Evolutionary conservation across 371 early-diverging fungal species (phyloP).

Genomic region (Rhizopus arrhizus): DNA sequence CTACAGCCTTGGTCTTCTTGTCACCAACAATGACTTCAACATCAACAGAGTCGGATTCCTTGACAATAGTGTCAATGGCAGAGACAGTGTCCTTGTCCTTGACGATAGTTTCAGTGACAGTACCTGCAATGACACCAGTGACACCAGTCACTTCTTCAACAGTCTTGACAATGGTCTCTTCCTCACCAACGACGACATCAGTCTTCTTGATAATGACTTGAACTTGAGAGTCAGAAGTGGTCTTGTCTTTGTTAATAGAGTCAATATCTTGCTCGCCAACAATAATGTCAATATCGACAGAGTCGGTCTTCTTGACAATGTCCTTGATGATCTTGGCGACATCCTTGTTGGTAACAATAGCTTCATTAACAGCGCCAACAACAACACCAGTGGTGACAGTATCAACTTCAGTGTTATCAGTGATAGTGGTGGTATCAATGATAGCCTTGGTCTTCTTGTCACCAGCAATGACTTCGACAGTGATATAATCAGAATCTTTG

Average conservation of each 20-base stretch:
- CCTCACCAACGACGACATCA: not conserved
- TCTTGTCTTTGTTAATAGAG: not conserved
- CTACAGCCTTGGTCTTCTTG: slow-evolving; percentile 4
- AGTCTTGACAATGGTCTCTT: not conserved
- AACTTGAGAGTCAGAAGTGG: not conserved
- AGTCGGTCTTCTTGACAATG: not conserved
- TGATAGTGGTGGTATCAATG: not conserved
- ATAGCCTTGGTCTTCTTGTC: not conserved
- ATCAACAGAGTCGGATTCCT: not conserved
- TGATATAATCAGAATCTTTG: not conserved
- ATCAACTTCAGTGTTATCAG: not conserved
- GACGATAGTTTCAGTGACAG: not conserved
- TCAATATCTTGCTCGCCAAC: not conserved
- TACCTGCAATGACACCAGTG: not conserved
- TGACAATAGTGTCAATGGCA: slow-evolving; percentile 1
- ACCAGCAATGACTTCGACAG: not conserved
- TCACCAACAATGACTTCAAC: not conserved
- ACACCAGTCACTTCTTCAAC: slow-evolving; percentile 6
- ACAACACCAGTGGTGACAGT: too few relatives aligned
- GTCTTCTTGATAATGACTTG: not conserved
- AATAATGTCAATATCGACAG: not conserved
- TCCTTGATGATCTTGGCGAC: not conserved
- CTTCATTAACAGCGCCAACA: not conserved
- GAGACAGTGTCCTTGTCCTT: not conserved
- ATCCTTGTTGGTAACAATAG: not conserved